Conservation (phyloP, 495 filamentous ascomycete genomes). For the Oidiodendron maius region DNA sequence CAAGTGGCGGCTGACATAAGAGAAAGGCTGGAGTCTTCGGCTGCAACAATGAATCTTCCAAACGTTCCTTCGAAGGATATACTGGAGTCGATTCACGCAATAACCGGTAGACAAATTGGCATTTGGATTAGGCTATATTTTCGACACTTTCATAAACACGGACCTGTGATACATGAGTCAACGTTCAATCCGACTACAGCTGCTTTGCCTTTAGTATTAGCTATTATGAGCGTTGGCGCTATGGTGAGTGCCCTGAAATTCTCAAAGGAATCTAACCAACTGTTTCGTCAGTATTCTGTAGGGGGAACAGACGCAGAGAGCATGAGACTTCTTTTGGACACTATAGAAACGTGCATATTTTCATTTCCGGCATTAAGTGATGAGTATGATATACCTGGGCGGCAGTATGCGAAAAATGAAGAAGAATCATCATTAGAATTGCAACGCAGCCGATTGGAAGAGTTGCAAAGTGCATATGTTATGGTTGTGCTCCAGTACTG, state of each 20-base stretch:
- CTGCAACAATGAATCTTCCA: conserved; percentile 11
- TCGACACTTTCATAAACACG: conserved; percentile 24
- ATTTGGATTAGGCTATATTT: conserved; percentile 21
- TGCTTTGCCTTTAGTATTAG: conserved; percentile 17
- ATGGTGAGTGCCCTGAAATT: conserved; percentile 13
- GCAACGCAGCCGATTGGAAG: conserved; percentile 21
- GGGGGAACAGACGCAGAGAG: conserved; percentile 10
- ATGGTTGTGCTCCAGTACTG: conserved; percentile 23
- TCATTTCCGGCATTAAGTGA: conserved; percentile 16
- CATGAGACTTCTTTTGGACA: conserved; percentile 19
- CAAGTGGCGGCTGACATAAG: conserved; percentile 20
- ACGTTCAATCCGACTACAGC: conserved; percentile 20
- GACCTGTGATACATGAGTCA: conserved; percentile 20
- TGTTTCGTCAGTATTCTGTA: conserved; percentile 15
- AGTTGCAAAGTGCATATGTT: conserved; percentile 23
- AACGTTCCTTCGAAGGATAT: conserved; percentile 11
- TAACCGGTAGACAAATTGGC: conserved; percentile 16
- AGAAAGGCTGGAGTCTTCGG: conserved; percentile 22
- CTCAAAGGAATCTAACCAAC: not conserved
- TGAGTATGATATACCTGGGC: conserved; percentile 21
- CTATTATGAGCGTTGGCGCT: conserved; percentile 21
- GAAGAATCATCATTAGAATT: conserved; percentile 15
- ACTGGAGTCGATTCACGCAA: conserved; percentile 13
- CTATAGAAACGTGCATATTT: conserved; percentile 18
- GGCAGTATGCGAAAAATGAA: conserved; percentile 13